Evolutionary conservation across 306 rosid species (phyloP), one percentile per base, ranked within the genome.

Genomic region (Trifolium fragiferum): DNA sequence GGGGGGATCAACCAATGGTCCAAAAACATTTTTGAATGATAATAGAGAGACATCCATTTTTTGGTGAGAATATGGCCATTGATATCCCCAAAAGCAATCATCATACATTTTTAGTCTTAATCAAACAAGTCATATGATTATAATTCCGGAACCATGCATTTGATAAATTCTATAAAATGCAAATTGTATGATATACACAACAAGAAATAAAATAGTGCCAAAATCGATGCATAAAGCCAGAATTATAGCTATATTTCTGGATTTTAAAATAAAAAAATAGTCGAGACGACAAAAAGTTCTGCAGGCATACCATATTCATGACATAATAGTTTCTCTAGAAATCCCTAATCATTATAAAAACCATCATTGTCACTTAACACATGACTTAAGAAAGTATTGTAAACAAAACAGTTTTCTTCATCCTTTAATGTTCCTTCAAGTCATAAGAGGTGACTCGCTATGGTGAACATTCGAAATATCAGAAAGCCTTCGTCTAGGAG

Each of bases 391-490:
- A 44, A 47, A 44, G 38, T 68, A n/a, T 41, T 32, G 38, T 20
- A 50, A 68, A 75, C 61, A 66, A 33, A 53, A 66, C 13, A 68
- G 50, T 46, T 43, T 8, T 74, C 73, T 61, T 43, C 68, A 63
- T 11, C 18, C 73, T 72, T 81, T 78, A 90, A 81, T 12, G 21
- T 55, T 23, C 10, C 4, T 57, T 57, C 82, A 84, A 53, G 92
- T 88, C 96, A 87, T 83, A 62, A 93, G 98, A 63, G 96, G 90
- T 85, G 99, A 92, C 93, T 87, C 99, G 72, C 88, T 89, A 73
- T 96, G 85, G 59, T 88, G 96, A 84, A 94, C 96, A 84, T 92
- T 96, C 0, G 96, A 83, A 84, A 86, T 79, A 83, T 88, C 93
- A 35, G 97, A 88, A 66, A 87, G 80, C 85, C 97, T 87, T 66